Evolutionary conservation across 495 filamentous ascomycete genomes (phyloP), one percentile per base, ranked within the genome.

Genomic region (Lepraria neglecta): DNA sequence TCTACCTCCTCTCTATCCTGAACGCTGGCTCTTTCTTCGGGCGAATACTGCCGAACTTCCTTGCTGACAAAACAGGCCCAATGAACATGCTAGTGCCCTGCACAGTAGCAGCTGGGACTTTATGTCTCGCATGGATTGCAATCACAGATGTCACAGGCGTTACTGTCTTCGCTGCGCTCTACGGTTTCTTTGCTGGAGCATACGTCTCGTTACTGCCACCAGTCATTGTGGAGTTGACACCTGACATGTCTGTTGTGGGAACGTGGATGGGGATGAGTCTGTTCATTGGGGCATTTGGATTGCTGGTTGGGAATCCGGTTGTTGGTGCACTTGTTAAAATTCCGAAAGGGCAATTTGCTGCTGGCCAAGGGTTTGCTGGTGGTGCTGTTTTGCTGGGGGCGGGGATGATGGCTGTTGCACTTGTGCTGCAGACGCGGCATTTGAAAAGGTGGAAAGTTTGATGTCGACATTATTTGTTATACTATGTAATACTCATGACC

Each of bases 201-300:
- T 11, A 24, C 27, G 24, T 12, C 3, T 27, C 24, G n/a, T 12
- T 50, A 17, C 14, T 9, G 24, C 21, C 86, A 0, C 82, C 82
- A 5, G 80, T 85, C 17, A 76, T 88, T 67, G 80, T 84, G 24
- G 74, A 71, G 21, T 72, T 91, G 59, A 80, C 80, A 2, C 76
- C 81, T 5, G 82, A 87, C 60, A 74, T 87, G 57, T 76, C 79
- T 17, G 73, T 84, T 15, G 74, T 91, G 31, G 87, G 87, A 0
- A 85, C 84, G 30, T 78, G 87, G 19, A 78, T 91, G 71, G 87
- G 87, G 1, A 86, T 89, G 83, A 71, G 76, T 14, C 89, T 88
- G 65, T 71, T 78, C 0, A 68, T 80, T 42, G 72, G 74, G 4
- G 79, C 79, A 5, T 53, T 88, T 5, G 85, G 84, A 4, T 66